phyloP scores from a whole-genome alignment of 106 monocot genomes.

The Acanthochlamys bracteata region DNA sequence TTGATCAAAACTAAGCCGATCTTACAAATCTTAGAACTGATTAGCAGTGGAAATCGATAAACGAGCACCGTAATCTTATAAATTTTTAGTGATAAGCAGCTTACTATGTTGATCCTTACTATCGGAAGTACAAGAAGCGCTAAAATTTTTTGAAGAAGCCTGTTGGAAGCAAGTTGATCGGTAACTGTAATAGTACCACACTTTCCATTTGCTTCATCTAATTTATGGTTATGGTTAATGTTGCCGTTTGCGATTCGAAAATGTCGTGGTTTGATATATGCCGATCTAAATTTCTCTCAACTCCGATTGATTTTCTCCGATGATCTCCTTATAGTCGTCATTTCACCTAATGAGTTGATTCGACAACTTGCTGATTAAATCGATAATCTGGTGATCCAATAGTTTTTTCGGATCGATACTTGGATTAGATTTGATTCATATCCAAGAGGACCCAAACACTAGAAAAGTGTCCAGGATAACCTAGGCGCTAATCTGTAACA shows the following conservation, averaged over 20 bases:
- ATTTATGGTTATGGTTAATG: constrained; percentile 7
- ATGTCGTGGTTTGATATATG: constrained; percentile 23
- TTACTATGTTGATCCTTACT: constrained; percentile 99
- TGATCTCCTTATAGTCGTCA: no score
- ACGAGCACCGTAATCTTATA: constrained; percentile 72
- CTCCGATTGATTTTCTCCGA: no score
- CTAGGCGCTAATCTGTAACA: no score
- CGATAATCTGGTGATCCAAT: no score
- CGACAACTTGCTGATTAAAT: no score
- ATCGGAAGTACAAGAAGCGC: constrained; percentile 81
- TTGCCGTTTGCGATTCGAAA: constrained; percentile 18
- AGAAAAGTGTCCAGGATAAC: no score
- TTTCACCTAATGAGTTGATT: no score
- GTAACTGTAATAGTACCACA: neutral
- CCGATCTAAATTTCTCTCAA: no score
- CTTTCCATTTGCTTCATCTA: constrained; percentile 14
- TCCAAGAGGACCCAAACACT: no score
- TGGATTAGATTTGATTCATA: no score
- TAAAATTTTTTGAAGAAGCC: constrained; percentile 60
- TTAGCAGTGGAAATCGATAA: constrained; percentile 93
- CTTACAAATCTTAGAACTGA: constrained; percentile 95
- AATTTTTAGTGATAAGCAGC: constrained; percentile 75
- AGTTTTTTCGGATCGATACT: no score
- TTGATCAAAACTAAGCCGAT: constrained; percentile 87
- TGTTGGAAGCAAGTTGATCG: constrained; percentile 30